Conservation (phyloP, 2,329 filamentous ascomycete genomes). For the Juglanconis oblonga region DNA sequence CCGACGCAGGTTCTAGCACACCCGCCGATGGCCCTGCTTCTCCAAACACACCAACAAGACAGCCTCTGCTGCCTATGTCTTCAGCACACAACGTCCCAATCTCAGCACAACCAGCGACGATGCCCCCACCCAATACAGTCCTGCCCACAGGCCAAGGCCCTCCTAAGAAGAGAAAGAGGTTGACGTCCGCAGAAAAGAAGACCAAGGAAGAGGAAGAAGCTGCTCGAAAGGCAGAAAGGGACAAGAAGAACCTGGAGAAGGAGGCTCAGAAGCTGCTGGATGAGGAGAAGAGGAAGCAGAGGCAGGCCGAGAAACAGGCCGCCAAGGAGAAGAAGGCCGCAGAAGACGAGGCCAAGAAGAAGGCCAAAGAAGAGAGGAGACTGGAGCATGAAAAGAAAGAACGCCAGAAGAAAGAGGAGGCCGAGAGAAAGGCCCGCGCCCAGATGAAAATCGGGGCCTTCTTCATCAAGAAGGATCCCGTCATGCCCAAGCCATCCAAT, state of each 20-base stretch:
- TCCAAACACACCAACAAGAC: constrained; percentile 26
- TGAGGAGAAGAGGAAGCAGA: constrained; percentile 34
- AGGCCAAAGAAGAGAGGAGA: constrained; percentile 42
- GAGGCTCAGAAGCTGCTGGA: constrained; percentile 34
- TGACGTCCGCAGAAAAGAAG: constrained; percentile 40
- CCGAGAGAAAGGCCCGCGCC: constrained; percentile 45
- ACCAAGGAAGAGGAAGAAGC: constrained; percentile 31
- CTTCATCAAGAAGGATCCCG: constrained; percentile 36
- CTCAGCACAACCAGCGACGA: background rate
- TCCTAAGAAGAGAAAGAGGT: constrained; percentile 44
- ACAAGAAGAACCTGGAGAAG: constrained; percentile 30
- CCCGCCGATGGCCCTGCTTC: constrained; percentile 35
- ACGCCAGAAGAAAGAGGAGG: constrained; percentile 43
- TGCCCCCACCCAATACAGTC: constrained; percentile 13
- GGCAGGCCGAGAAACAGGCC: constrained; percentile 27
- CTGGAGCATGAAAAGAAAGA: constrained; percentile 46
- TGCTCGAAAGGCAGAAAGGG: constrained; percentile 28
- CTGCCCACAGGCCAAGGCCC: constrained; percentile 26
- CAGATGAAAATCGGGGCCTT: constrained; percentile 47
- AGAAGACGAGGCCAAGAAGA: constrained; percentile 37
- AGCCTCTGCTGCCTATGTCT: constrained; percentile 22
- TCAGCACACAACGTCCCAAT: constrained; percentile 10
- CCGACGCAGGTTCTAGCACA: constrained; percentile 41
- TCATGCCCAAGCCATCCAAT: constrained; percentile 36
- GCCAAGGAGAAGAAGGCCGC: constrained; percentile 32